phyloP scores from a whole-genome alignment of 169 alveolate species.

The Plasmodium billcollinsi region DNA sequence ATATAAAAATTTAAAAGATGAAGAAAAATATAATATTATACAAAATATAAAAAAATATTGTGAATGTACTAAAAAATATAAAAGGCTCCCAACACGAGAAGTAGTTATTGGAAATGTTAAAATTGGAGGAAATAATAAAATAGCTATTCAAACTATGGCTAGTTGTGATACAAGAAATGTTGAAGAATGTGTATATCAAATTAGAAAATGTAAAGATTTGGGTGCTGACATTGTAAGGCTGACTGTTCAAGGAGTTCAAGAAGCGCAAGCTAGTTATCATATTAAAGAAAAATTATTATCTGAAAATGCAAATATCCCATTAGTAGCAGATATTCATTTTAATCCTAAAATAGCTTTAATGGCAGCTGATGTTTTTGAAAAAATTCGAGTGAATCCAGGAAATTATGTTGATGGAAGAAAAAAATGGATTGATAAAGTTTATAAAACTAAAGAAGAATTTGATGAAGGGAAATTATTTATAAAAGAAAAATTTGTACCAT shows the following conservation, averaged over 20 bases:
- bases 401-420: constrained; percentile 89
- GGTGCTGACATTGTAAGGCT: constrained; percentile 88
- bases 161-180: constrained; percentile 87
- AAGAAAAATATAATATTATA: constrained; percentile 58
- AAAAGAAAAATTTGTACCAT: constrained; percentile 82
- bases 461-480: constrained; percentile 80
- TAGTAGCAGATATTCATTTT: constrained; percentile 90
- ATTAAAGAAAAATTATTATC: constrained; percentile 83
- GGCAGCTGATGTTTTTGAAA: constrained; percentile 89
- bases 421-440: constrained; percentile 84
- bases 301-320: constrained; percentile 81
- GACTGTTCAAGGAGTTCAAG: constrained; percentile 89
- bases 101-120: constrained; percentile 85
- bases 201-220: constrained; percentile 82
- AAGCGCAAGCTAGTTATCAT: constrained; percentile 82
- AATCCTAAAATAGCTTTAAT: constrained; percentile 88
- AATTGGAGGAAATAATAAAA: constrained; percentile 85
- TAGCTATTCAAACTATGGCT: constrained; percentile 90
- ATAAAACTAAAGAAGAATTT: constrained; percentile 83
- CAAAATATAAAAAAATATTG: constrained; percentile 79
- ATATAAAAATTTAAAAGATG: constrained; percentile 3
- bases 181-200: constrained; percentile 87
- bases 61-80: constrained; percentile 78
- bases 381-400: constrained; percentile 90
- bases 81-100: constrained; percentile 82